These are phyloP conservation scores for Eremothecium sinecaudum DNA, from an alignment of 1,139 yeast species.

Conservation along the genomic window DNA sequence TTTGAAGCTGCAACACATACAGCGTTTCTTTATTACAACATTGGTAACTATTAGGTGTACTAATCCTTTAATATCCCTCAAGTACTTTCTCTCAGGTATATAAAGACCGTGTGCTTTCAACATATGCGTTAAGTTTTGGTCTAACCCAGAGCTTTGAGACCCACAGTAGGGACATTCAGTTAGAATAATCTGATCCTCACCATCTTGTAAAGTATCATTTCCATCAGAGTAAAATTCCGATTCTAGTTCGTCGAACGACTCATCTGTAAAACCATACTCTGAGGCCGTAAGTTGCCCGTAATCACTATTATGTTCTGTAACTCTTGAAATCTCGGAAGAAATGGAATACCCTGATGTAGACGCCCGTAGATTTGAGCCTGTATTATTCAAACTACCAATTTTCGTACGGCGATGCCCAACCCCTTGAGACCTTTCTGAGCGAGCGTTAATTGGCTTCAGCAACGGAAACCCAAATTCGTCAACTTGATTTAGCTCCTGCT, in stretches of 20 bases:
- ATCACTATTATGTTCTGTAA: constrained; percentile 40
- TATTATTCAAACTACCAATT: constrained; percentile 31
- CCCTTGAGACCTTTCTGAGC: constrained; percentile 1
- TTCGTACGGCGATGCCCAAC: constrained; percentile 36
- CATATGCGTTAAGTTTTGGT: constrained; percentile 70
- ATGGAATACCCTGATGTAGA: constrained; percentile 41
- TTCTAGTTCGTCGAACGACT: constrained; percentile 31
- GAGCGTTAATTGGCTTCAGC: constrained; percentile 25
- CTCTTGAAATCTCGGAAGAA: constrained; percentile 50
- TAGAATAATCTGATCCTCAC: constrained; percentile 15
- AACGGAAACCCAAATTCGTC: constrained; percentile 59
- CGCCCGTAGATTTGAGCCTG: constrained; percentile 11
- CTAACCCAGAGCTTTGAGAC: constrained; percentile 35
- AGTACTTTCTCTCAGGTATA: constrained; percentile 69
- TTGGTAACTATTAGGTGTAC: constrained; percentile 69
- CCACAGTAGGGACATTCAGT: constrained; percentile 41
- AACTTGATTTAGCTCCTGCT: constrained; percentile 37
- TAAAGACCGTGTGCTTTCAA: constrained; percentile 69
- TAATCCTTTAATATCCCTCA: constrained; percentile 63
- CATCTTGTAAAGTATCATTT: constrained; percentile 20
- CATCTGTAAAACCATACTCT: constrained; percentile 37
- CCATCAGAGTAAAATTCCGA: constrained; percentile 32
- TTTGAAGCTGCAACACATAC: constrained; percentile 75
- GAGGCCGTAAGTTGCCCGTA: constrained; percentile 43
- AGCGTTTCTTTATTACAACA: constrained; percentile 76